A percentile compares a stretch with the other conserved stretches of the same genome.
Evolutionary conservation across 108 stramenopile species (phyloP).

Genomic region (Skeletonema costatum): DNA sequence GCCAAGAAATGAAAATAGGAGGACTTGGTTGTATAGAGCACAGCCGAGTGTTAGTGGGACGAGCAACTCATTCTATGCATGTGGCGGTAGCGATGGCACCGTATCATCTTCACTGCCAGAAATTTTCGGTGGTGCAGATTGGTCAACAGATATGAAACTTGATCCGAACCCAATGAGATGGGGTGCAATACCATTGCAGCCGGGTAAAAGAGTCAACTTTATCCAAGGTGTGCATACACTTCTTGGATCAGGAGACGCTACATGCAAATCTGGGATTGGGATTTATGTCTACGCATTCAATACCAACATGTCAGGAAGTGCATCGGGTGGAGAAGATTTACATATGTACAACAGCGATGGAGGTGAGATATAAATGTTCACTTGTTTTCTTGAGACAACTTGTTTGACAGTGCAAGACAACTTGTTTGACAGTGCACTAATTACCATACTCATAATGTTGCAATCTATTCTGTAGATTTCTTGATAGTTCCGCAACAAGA

Average conservation of each 20-base stretch:
- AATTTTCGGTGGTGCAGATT: conserved; percentile 53
- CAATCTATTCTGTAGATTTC: conserved; percentile 54
- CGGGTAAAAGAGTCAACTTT: conserved; percentile 54
- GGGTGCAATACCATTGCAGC: conserved; percentile 61
- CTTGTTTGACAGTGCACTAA: background rate
- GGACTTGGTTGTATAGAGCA: conserved; percentile 85
- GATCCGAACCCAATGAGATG: conserved; percentile 89
- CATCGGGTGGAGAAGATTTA: background rate
- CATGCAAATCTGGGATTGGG: conserved; percentile 71
- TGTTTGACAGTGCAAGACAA: background rate
- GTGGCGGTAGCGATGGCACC: background rate
- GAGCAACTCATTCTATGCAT: conserved; percentile 17
- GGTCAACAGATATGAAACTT: conserved; percentile 43
- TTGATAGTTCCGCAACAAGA: conserved; percentile 89
- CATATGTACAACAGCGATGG: conserved; percentile 90
- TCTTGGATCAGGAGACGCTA: conserved; percentile 70
- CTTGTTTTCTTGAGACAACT: background rate
- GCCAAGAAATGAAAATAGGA: conserved; percentile 76
- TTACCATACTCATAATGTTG: too few relatives aligned
- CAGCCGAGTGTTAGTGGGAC: conserved; percentile 72
- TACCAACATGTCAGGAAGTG: conserved; percentile 57
- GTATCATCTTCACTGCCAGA: background rate
- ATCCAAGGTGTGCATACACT: conserved; percentile 63
- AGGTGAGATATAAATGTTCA: background rate
- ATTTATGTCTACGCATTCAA: conserved; percentile 82